Evolutionary conservation across 768 basidiomycete species (phyloP), one percentile per base, ranked within the genome.

Genomic region (Trametes meyenii): DNA sequence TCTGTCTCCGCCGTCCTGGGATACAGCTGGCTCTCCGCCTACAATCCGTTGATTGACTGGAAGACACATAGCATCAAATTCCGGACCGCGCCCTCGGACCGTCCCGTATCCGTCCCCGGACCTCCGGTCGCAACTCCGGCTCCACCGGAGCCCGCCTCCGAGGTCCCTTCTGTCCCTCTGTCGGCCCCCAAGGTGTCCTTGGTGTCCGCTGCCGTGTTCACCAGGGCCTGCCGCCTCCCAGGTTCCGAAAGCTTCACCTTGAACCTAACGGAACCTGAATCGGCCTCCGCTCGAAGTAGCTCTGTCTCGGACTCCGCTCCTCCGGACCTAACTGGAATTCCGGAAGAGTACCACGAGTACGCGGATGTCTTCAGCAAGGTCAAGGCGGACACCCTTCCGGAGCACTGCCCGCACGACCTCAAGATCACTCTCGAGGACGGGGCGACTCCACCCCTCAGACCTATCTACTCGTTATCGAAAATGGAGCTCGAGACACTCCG

Each of bases 1-100:
- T 51, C 58, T 29, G 23, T 48, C 26, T 57, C 60, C n/a, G 60
- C 52, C 2, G 64, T 66, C 14, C 44, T 66, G 16, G 56, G 62
- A 53, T 52, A 59, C 26, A 55, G 54, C 57, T 66, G 65, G 65
- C 54, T 66, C 40, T 23, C 40, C 56, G 55, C 44, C 58, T 66
- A 61, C 65, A 68, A 68, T 66, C 65, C 50, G 50, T 61, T 59
- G 63, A 68, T 68, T 68, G 67, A 68, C 57, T 68, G 62, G 65
- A 55, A 39, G 48, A 48, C 17, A 26, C 48, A 29, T n/a, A 49
- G 48, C 48, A 49, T 49, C 48, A 24, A 49, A 33, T 59, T 58
- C 54, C 42, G 21, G 14, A 50, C 56, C 11, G 26, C 50, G 4
- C 12, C 36, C 17, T 12, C 59, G 35, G 23, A 19, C 14, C 42